Evolutionary conservation across 2,329 filamentous ascomycete genomes (phyloP).

Genomic region (Aspergillus spinulosporus): DNA sequence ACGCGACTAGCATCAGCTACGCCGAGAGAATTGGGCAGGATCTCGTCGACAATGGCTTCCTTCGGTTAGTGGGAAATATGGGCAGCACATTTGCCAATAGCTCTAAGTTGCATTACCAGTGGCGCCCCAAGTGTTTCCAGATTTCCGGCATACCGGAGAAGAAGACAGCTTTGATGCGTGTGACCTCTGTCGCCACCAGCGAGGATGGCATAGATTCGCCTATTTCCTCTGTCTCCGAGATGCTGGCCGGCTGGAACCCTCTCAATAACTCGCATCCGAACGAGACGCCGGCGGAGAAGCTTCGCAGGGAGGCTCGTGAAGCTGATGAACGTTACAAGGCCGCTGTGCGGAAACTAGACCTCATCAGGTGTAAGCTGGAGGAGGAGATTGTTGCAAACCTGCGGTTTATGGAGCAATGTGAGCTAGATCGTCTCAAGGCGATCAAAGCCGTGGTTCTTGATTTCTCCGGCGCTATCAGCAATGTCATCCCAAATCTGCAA

Average conservation of each 20-base stretch:
- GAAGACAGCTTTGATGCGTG: constrained; percentile 70
- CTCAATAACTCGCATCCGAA: constrained; percentile 89
- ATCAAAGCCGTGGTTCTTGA: constrained; percentile 98
- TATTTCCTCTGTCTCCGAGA: constrained; percentile 81
- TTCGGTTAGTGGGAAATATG: constrained; percentile 89
- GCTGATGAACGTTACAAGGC: constrained; percentile 92
- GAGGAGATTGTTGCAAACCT: constrained; percentile 91
- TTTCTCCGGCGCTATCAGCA: constrained; percentile 95
- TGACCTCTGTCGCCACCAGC: constrained; percentile 68
- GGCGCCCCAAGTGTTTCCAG: constrained; percentile 89
- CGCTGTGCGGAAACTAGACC: constrained; percentile 80
- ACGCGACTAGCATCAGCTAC: constrained; percentile 79
- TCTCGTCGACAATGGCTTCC: constrained; percentile 78
- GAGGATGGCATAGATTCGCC: constrained; percentile 70
- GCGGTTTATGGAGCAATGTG: constrained; percentile 94
- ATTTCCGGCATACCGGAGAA: constrained; percentile 85
- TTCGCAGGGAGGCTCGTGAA: constrained; percentile 85
- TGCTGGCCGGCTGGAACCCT: constrained; percentile 88
- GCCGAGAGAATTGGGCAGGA: constrained; percentile 95
- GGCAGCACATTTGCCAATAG: constrained; percentile 96
- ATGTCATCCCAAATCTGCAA: constrained; percentile 94
- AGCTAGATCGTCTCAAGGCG: constrained; percentile 91
- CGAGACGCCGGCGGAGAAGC: constrained; percentile 81
- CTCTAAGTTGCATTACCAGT: constrained; percentile 96
- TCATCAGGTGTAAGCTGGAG: constrained; percentile 89